Evolutionary conservation across 257 asterid species (phyloP), one percentile per base, ranked within the genome.

Genomic region (Solanum chiquidenum): DNA sequence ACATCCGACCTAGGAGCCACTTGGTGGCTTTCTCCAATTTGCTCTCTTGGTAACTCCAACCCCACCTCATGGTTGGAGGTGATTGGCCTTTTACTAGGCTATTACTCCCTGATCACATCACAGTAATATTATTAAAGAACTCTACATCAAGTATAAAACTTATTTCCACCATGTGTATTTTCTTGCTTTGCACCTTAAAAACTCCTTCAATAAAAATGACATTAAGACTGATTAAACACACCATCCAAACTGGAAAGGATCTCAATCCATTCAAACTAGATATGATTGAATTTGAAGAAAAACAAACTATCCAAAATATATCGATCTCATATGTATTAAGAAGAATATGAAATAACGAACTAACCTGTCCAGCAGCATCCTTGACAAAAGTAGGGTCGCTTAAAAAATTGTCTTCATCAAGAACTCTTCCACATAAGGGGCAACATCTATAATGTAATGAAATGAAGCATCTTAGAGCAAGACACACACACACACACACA

Each of bases 301-400:
- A 25, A 77, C 31, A 77, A 42, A 40, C 6, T 86, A 8, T 23
- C 20, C 5, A 49, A 71, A 35, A 11, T 7, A 31, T 14, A 31
- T 14, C 12, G 35, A 86, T 25, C 62, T 11, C 1, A 68, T 27
- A 55, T 68, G 83, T 31, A 27, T 4, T 7, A 10, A 5, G 4
- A 86, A 44, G 52, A 37, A 27, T 8, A 83, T 33, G 76, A 55
- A 38, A 80, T 7, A 46, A 52, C 37, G 71, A 84, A 33, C 89
- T 68, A 86, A 95, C 97, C 98, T 91, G 97, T 83, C 98, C 96
- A 5, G 89, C 89, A 0, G 94, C 92, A 77, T 89, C 86, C 90
- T 95, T 94, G 3, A 90, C 91, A 91, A 94, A 95, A 9, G 92
- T 85, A 62, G 93, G 91, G 87, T 94, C 97, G 87, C 80, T 86